Base-by-base conservation (phyloP, 2,329 filamentous ascomycete genomes). In the Ramularia endophylla region DNA sequence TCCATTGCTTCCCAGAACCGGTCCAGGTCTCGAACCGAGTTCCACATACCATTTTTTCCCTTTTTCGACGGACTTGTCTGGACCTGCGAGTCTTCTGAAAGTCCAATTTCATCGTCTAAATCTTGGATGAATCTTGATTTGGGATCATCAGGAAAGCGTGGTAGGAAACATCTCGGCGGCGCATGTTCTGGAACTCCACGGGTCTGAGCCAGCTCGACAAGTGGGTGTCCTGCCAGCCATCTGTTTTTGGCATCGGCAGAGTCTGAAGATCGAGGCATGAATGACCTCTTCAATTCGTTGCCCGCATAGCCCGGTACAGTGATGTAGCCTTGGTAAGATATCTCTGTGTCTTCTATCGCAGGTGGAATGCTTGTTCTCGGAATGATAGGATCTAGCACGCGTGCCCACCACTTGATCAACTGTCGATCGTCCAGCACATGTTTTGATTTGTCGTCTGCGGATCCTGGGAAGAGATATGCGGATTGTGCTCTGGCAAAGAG, bases 1-100 rank as follows among this genome's bases (percentile, higher is more conserved):
- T 89, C 83, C 90, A 98, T 97, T 75, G 94, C 85, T 48, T 98
- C 92, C 92, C 92, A 98, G 58, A 98, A 98, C 53, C 89, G 81
- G n/a, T 89, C 85, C 29, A 98, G 68, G 0, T 80, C 85, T 59
- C 76, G 82, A 17, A 95, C 81, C 45, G 84, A 88, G 60, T 81
- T 85, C 92, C 92, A 98, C 42, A 78, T 73, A 0, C 85, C 85
- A 18, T 70, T 73, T 51, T 77, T 75, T 41, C 47, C 50, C 51
- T 75, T 66, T 40, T 67, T 70, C 43, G 53, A 60, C 44, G 50
- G 60, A 51, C 52, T 63, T 31, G 52, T 58, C 2, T 51, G 47
- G 8, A 74, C 45, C 16, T 48, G 32, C 5, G 50, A 46, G 25
- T 57, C 53, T 18, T 55, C 51, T 3, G 51, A 43, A 7, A 62